Conservation (phyloP, 345 rosid genomes). For the Ceriops tagal region DNA sequence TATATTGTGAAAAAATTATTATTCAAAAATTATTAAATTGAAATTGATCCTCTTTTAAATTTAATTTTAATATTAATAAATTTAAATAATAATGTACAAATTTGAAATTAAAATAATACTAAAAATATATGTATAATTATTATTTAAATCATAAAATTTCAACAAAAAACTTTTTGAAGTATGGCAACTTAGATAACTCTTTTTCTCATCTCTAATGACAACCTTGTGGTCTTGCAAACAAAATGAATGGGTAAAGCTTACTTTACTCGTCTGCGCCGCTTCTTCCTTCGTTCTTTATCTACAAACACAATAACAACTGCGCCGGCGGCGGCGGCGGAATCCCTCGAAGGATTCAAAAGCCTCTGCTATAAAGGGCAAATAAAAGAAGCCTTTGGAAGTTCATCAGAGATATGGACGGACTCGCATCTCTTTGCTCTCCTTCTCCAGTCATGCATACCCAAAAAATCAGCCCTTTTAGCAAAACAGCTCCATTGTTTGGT, state of each 20-base stretch:
- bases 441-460: constrained; percentile 44
- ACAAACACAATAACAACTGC: constrained; percentile 16
- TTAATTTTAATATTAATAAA: too few species aligned
- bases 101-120: too few species aligned
- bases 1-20: too few species aligned
- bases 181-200: too few species aligned
- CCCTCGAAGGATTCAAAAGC: constrained; percentile 28
- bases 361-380: constrained; percentile 54
- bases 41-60: too few species aligned
- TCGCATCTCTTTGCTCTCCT: constrained; percentile 53
- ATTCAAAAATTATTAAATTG: too few species aligned
- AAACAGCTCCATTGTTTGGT: constrained; percentile 68
- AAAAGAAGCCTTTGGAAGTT: constrained; percentile 53
- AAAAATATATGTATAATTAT: too few species aligned
- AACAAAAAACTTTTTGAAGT: too few species aligned
- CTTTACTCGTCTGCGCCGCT: constrained; percentile 3
- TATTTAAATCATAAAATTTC: too few species aligned
- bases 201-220: too few species aligned
- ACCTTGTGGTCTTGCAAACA: neutral
- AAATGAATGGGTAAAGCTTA: constrained; percentile 21
- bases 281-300: constrained; percentile 25
- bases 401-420: constrained; percentile 51
- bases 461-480: constrained; percentile 32
- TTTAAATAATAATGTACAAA: too few species aligned
- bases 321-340: neutral